Percentiles rank a stretch among this genome's conserved stretches.
These are phyloP conservation scores for Chlamydomonas sphaeroides DNA, from an alignment of 139 green algal genomes.

Conservation along the genomic window DNA sequence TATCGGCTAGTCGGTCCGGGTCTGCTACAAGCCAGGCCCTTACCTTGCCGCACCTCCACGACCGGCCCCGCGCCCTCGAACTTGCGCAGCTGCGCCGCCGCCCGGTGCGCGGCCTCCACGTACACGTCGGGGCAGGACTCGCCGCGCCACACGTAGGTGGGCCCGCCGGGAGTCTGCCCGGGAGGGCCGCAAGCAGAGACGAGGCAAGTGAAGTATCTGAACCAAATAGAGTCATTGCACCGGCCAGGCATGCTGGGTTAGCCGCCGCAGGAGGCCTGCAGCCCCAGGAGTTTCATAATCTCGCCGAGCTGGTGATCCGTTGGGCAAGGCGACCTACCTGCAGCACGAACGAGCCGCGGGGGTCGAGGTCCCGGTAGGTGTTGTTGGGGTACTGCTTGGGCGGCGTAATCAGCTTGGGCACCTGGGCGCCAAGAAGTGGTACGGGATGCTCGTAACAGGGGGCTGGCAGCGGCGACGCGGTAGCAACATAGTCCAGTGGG, in stretches of 20 bases:
- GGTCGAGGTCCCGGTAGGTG: conserved; percentile 66
- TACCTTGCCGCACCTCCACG: conserved; percentile 61
- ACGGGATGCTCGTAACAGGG: no score
- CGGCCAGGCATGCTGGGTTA: no score
- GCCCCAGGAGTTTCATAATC: no score
- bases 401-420: conserved; percentile 55
- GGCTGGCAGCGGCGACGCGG: neutral
- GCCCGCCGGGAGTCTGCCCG: neutral
- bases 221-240: no score
- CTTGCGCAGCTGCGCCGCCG: conserved; percentile 56
- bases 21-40: no score
- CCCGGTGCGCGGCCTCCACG: conserved; percentile 47
- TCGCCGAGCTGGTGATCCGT: no score
- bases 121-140: conserved; percentile 41
- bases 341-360: conserved; percentile 71
- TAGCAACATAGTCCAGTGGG: no score
- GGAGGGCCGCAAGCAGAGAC: no score
- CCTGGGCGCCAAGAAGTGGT: neutral
- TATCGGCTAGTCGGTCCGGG: no score
- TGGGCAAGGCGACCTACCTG: no score
- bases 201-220: no score
- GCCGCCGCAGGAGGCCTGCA: no score
- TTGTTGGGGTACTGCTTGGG: conserved; percentile 38
- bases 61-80: conserved; percentile 62
- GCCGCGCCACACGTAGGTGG: conserved; percentile 63